These are phyloP conservation scores for Melastoma candidum DNA, from an alignment of 441 rosid species.

Conservation along the genomic window DNA sequence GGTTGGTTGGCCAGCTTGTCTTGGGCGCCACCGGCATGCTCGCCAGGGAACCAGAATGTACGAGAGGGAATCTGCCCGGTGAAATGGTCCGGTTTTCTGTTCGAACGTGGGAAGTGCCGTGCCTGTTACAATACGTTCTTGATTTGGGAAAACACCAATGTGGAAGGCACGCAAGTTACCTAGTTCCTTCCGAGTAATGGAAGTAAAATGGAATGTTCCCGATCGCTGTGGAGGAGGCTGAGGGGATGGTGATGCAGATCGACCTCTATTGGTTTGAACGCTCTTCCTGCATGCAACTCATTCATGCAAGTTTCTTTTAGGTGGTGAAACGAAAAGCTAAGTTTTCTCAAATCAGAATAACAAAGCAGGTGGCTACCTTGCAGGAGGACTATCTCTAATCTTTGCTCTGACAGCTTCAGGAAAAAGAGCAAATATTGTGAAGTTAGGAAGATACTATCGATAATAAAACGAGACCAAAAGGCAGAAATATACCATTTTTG, in stretches of 20 bases:
- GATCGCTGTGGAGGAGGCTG: conserved; percentile 37
- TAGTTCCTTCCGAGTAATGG: conserved; percentile 43
- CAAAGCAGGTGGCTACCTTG: conserved; percentile 33
- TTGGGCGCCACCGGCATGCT: conserved; percentile 55
- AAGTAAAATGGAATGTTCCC: conserved; percentile 66
- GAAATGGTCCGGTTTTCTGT: conserved; percentile 64
- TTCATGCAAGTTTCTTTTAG: too few relatives aligned
- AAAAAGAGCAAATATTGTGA: conserved; percentile 17
- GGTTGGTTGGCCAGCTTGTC: conserved; percentile 47
- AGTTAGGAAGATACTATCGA: conserved; percentile 7
- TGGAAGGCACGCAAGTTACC: conserved; percentile 24
- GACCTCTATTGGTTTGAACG: conserved; percentile 44
- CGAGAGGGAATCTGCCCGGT: conserved; percentile 66
- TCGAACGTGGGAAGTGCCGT: conserved; percentile 1
- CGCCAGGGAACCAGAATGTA: conserved; percentile 60
- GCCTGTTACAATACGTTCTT: background rate
- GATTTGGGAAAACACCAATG: background rate
- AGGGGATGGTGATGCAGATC: conserved; percentile 51
- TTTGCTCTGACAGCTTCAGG: conserved; percentile 72
- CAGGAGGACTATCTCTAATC: conserved; percentile 49
- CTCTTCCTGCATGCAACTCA: too few relatives aligned
- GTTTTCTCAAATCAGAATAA: background rate
- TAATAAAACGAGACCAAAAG: conserved; percentile 7
- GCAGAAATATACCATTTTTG: conserved; percentile 40
- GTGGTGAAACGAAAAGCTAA: too few relatives aligned